Evolutionary conservation across 1,284 basidiomycete species (phyloP), one percentile per base, ranked within the genome.

Genomic region (Phylloporus sp.): DNA sequence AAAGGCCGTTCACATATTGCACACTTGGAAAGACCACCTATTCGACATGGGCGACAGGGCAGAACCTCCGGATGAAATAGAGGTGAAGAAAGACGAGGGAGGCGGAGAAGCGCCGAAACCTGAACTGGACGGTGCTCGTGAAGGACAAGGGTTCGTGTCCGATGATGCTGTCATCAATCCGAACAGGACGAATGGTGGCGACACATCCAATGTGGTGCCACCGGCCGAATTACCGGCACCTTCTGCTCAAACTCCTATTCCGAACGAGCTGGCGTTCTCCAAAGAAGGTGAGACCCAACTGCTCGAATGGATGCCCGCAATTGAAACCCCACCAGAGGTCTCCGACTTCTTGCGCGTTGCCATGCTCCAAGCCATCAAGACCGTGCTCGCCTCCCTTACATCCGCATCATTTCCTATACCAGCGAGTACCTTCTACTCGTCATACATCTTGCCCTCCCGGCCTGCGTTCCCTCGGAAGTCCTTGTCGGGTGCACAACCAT

Each of bases 341-440:
- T 88, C 91, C 4, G 68, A 81, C 4, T 83, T 91, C 20, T 83
- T 95, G 4, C 86, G 86, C n/a, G 77, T 76, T 34, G 84, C 93
- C 0, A 81, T 95, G n/a, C 74, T 93, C 3, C 93, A 94, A 71
- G 84, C 87, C 0, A 84, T 93, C 59, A 73, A 76, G 22, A 82
- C 82, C 2, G 76, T 78, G 0, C 80, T 91, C 4, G 71, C 81
- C 0, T 72, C 81, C 0, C 73, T 87, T 2, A 82, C 86, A 0
- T 63, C 81, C 0, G 81, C 86, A 0, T 74, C 84, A 3, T 91
- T 94, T 72, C 94, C 95, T 0, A 87, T 95, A 39, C 80, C 90
- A 0, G 86, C 92, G 0, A 92, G 93, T 5, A 82, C 82, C 1
- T 86, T 96, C 65, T 95, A 95, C 77, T 87, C 90, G 1, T 84